Base-by-base conservation (phyloP, 768 basidiomycete species). In the Rhizopogon sp. region DNA sequence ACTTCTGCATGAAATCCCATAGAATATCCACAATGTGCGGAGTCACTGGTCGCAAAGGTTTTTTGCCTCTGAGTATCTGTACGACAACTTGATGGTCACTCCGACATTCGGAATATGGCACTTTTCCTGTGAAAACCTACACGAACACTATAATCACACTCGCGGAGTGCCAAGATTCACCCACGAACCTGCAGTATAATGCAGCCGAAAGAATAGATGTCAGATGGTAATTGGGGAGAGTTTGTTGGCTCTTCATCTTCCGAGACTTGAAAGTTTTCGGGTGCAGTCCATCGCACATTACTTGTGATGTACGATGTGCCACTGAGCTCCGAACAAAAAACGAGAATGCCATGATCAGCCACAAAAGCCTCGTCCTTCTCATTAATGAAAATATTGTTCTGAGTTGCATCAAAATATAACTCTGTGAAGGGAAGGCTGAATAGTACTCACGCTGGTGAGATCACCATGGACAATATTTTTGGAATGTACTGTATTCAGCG, bases 281-380 rank as follows among this genome's bases (percentile, higher is more conserved):
- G 62, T 47, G 76, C 77, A 7, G 76, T 72, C 75, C 76, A 77
- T 1, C 77, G 70, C 28, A 76, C 70, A 22, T 33, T 41, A 5
- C 9, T 41, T n/a, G 51, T 52, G 25, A 42, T 10, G n/a, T 51
- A 51, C 14, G 51, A 52, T 62, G 67, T 2, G 17, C 66, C 62
- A 41, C 67, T 62, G 54, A 71, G 63, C 53, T 75, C 72, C 14
- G 62, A 62, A 14, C 71, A 61, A 47, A 77, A 68, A 28, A 58
- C 72, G 17, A 74, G 76, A 6, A 77, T 60, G 3, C 76, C 77
- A 56, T 77, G 77, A 50, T 77, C 77, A 56, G 71, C 72, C 16
- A 79, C 58, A 16, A 68, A 66, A 6, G 70, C 75, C 17, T 67
- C 67, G 25, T 69, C 66, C 14, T 73, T 57, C 56, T 72, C 69